phyloP scores from a whole-genome alignment of 495 filamentous ascomycete species.

The Talaromyces wortmannii region DNA sequence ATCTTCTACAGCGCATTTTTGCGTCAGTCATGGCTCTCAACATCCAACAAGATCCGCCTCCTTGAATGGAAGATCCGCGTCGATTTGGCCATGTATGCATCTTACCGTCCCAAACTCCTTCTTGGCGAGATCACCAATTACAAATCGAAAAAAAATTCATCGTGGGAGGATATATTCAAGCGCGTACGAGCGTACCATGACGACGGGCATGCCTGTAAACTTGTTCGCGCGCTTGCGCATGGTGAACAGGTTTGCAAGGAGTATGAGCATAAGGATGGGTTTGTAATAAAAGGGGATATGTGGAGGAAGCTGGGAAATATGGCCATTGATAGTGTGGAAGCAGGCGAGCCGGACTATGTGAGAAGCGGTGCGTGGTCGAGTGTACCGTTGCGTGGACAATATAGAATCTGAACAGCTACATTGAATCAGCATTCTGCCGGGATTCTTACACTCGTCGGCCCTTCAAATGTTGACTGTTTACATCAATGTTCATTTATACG shows the following conservation, averaged over 20 bases:
- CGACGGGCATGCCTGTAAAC: conserved; percentile 32
- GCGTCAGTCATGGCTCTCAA: conserved; percentile 14
- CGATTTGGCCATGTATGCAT: conserved; percentile 27
- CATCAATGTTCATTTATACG: too few relatives aligned
- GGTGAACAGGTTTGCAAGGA: conserved; percentile 19
- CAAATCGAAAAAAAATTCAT: conserved; percentile 4
- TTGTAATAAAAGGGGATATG: conserved; percentile 23
- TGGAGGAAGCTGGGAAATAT: conserved; percentile 27
- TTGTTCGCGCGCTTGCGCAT: conserved; percentile 25
- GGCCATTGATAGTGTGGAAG: conserved; percentile 1
- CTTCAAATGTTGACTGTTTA: too few relatives aligned
- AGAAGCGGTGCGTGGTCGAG: not conserved
- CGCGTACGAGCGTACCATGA: conserved; percentile 18
- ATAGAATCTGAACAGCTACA: too few relatives aligned
- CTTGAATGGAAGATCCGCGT: conserved; percentile 26
- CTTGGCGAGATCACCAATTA: conserved; percentile 10
- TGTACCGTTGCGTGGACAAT: not conserved
- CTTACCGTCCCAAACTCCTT: conserved; percentile 10
- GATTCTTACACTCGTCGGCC: too few relatives aligned
- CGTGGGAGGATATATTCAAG: conserved; percentile 21
- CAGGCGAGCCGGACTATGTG: not conserved
- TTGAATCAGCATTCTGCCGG: too few relatives aligned
- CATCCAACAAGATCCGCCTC: conserved; percentile 16
- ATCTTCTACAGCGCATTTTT: conserved; percentile 19
- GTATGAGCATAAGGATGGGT: conserved; percentile 6